Evolutionary conservation across 352 stramenopile species (phyloP).

Genomic region (Albugo laibachii): DNA sequence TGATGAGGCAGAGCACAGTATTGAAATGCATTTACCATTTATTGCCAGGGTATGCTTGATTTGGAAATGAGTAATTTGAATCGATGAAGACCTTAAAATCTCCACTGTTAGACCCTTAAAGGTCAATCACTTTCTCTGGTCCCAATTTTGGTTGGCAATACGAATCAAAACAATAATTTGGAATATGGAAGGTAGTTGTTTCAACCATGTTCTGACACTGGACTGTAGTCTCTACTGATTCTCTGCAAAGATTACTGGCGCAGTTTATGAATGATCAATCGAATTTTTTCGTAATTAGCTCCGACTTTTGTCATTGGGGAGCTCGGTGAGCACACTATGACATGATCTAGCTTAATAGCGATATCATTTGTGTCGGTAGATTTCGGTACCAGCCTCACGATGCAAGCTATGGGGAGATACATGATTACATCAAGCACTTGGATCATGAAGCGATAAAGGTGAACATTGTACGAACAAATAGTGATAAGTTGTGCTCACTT

Average conservation of each 20-base stretch:
- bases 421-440: slow-evolving; percentile 90
- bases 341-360: neutral
- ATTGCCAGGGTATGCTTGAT: slow-evolving; percentile 67
- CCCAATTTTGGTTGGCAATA: slow-evolving; percentile 91
- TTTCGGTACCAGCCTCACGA: slow-evolving; percentile 84
- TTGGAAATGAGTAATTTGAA: neutral
- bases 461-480: neutral
- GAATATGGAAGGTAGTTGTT: slow-evolving; percentile 66
- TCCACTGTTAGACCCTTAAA: slow-evolving; percentile 27
- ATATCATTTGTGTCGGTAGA: slow-evolving; percentile 7
- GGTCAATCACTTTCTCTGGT: slow-evolving; percentile 75
- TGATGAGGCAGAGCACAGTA: slow-evolving; percentile 92
- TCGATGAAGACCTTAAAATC: neutral
- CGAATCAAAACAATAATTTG: slow-evolving; percentile 64
- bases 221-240: neutral
- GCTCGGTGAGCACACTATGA: slow-evolving; percentile 17
- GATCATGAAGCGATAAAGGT: slow-evolving; percentile 80
- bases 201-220: neutral
- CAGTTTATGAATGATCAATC: slow-evolving; percentile 80
- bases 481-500: neutral
- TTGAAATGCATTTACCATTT: slow-evolving; percentile 95
- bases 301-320: slow-evolving; percentile 96
- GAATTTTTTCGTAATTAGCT: slow-evolving; percentile 92
- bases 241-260: slow-evolving; percentile 19
- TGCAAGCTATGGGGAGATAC: slow-evolving; percentile 72